Evolutionary conservation across 2,329 filamentous ascomycete genomes (phyloP).

Genomic region (Scopulariopsis brevicaulis): DNA sequence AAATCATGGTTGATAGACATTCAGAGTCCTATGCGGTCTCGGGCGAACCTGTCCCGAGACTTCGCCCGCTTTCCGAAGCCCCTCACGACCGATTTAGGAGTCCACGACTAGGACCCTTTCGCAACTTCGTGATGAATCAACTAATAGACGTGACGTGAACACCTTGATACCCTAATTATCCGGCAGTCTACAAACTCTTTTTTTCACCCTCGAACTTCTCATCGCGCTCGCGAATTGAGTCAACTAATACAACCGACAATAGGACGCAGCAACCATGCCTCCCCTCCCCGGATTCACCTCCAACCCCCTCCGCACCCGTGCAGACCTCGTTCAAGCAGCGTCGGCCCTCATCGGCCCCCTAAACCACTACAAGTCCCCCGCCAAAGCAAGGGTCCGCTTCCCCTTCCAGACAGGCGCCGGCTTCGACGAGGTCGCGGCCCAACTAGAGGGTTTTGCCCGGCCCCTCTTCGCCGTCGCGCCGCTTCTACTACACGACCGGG

Average conservation of each 20-base stretch:
- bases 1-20: background rate
- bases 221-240: background rate
- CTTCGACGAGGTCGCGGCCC: slow-evolving; percentile 31
- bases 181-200: background rate
- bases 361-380: slow-evolving; percentile 18
- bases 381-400: slow-evolving; percentile 21
- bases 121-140: background rate
- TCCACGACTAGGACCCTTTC: background rate
- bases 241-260: background rate
- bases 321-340: slow-evolving; percentile 21
- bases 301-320: slow-evolving; percentile 22
- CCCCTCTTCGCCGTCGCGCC: slow-evolving; percentile 22
- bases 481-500: slow-evolving; percentile 30
- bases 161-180: background rate
- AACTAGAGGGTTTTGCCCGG: slow-evolving; percentile 31
- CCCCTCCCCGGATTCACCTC: slow-evolving; percentile 25
- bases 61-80: background rate
- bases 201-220: background rate
- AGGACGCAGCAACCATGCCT: slow-evolving; percentile 17
- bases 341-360: slow-evolving; percentile 21
- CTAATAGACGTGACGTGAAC: background rate
- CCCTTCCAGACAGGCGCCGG: slow-evolving; percentile 23
- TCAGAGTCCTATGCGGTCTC: background rate
- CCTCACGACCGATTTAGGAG: background rate
- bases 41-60: background rate